Evolutionary conservation across 2,329 filamentous ascomycete genomes (phyloP).

Genomic region (Sphaerostilbella broomeana): DNA sequence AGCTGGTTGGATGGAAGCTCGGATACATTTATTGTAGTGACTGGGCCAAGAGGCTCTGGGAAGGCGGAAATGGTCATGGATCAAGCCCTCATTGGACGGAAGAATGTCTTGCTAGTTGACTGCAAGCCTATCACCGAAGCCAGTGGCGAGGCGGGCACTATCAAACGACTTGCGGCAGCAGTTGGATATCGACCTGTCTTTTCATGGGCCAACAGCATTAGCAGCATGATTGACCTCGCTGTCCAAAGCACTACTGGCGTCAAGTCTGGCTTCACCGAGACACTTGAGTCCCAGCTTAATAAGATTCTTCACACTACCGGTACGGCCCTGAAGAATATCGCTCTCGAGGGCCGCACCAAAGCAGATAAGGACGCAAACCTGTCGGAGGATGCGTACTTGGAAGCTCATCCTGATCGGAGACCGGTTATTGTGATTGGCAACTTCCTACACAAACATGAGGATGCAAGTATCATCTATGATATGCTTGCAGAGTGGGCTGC

Average conservation of each 20-base stretch:
- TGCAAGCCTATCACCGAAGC: constrained; percentile 92
- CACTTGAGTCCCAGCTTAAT: constrained; percentile 76
- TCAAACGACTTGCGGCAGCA: constrained; percentile 69
- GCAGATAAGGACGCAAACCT: constrained; percentile 66
- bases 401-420: constrained; percentile 77
- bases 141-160: constrained; percentile 77
- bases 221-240: constrained; percentile 84
- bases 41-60: constrained; percentile 84
- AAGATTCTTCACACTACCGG: constrained; percentile 87
- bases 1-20: constrained; percentile 82
- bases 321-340: constrained; percentile 69
- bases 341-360: constrained; percentile 62
- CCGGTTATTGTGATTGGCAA: constrained; percentile 88
- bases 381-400: constrained; percentile 79
- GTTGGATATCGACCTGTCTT: constrained; percentile 93
- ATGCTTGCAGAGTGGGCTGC: constrained; percentile 89
- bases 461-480: constrained; percentile 60
- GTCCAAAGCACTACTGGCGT: constrained; percentile 90
- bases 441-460: constrained; percentile 73
- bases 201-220: constrained; percentile 92
- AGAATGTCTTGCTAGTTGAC: constrained; percentile 77
- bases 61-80: constrained; percentile 85
- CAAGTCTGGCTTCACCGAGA: constrained; percentile 91
- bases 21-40: constrained; percentile 89
- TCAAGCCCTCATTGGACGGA: constrained; percentile 68